Evolutionary conservation across 495 filamentous ascomycete genomes (phyloP), one percentile per base, ranked within the genome.

Genomic region (Hypoxylon lienhwacheense): DNA sequence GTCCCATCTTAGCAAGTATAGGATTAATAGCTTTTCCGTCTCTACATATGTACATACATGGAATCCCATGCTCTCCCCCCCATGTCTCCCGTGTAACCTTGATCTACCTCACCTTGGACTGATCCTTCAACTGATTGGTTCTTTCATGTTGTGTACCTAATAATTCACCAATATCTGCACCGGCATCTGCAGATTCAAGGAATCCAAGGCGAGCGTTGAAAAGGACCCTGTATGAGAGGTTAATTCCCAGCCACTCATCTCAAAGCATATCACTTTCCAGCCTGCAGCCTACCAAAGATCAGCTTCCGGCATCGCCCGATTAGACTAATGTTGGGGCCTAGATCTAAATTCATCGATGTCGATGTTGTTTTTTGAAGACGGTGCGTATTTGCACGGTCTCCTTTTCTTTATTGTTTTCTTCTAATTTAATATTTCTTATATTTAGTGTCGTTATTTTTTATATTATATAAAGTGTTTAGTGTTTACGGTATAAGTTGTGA

Each of bases 221-320:
- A n/a, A 14, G 2, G 15, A 36, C 48, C 40, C 50, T 50, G 46
- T 51, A 29, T 34, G 25, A 29, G 12, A 49, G 14, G 24, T 19
- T 21, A 25, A 29, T 39, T 46, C 32, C 14, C 19, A 32, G 24
- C 56, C 49, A 60, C 32, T 54, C 50, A 54, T 43, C 29, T 47
- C 24, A 12, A 19, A 31, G 22, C 25, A 40, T 14, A 7, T 10
- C 12, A 36, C 10, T 1, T 43, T 12, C 40, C 53, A 60, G 51
- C 57, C 56, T 7, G 44, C 36, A 59, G 48, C 55, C 55, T 49
- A 42, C 55, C 41, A 28, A 46, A 46, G 56, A 60, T 60, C 56
- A 40, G 31, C 50, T 60, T 60, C 56, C 56, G 56, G 50, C 56
- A 60, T 60, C 56, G 56, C 56, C 56, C 56, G 56, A 60, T 43